Base-by-base conservation (phyloP, 805 yeast species). In the Saccharomycopsis babjevae region DNA sequence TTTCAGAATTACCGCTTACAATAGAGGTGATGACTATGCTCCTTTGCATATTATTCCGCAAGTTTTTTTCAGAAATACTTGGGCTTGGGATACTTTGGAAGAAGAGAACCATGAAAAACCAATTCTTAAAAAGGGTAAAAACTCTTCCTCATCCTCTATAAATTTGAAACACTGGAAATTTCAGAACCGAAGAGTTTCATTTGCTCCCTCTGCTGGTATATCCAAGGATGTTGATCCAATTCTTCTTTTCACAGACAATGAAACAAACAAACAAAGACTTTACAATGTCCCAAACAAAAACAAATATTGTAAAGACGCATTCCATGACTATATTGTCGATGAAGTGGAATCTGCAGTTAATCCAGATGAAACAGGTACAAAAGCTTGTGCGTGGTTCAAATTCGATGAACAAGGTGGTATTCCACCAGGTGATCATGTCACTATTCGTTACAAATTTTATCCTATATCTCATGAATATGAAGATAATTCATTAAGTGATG, bases 11-110 rank as follows among this genome's bases (percentile, higher is more conserved):
- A 91, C 97, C 11, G 97, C 96, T 50, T 87, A 87, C 71, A 91
- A 91, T 71, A 78, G 97, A 65, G 84, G 94, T 43, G 82, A 82
- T 60, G 83, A 87, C 60, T 79, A 94, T 5, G 97, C 97, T n/a
- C 96, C 96, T 1, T 76, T 91, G 62, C 96, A 90, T 72, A 80
- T 92, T 54, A 73, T 88, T 63, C 97, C 97, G 10, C 97, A 91
- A 66, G 74, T 89, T 36, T 83, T 84, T 66, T 88, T 85, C 74
- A 81, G 97, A 74, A 91, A 91, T 74, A 88, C 94, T 16, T 91
- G 97, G 97, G 76, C 86, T n/a, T 91, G 97, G 97, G 89, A 92
- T 55, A 74, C 78, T 13, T 77, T 79, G 63, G 83, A 81, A 61
- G 73, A 73, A 50, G 69, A 73, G 54, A 76, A 76, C n/a, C 68